phyloP scores from a whole-genome alignment of 2,329 filamentous ascomycete species.

The Claviceps spartinae region DNA sequence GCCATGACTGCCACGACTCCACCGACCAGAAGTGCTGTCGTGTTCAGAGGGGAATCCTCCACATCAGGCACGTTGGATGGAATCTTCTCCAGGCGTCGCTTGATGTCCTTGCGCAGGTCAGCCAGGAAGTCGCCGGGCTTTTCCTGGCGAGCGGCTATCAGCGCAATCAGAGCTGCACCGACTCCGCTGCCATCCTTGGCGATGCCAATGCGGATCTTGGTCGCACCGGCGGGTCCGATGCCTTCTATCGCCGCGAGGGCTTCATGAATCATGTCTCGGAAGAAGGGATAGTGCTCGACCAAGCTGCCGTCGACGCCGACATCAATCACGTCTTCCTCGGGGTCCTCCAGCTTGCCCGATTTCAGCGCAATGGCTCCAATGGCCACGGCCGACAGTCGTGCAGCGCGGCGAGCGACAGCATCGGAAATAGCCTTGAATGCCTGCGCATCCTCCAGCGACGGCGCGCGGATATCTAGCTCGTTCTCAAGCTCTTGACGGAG shows the following conservation, averaged over 20 bases:
- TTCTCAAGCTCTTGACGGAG: conserved; percentile 69
- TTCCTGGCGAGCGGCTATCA: conserved; percentile 64
- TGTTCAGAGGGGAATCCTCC: conserved; percentile 18
- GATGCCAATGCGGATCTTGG: conserved; percentile 83
- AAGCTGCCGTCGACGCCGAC: conserved; percentile 90
- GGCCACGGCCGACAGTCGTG: conserved; percentile 74
- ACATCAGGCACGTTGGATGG: conserved; percentile 16
- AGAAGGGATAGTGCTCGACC: conserved; percentile 91
- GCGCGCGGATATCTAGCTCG: conserved; percentile 60
- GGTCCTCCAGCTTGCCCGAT: conserved; percentile 54
- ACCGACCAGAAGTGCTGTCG: conserved; percentile 19
- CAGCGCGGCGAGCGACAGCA: conserved; percentile 78
- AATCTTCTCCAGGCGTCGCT: conserved; percentile 20
- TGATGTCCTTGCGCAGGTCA: conserved; percentile 27
- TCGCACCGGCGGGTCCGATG: conserved; percentile 66
- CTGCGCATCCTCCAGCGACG: conserved; percentile 71
- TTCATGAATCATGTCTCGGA: conserved; percentile 77
- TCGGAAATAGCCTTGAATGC: conserved; percentile 73
- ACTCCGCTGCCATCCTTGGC: conserved; percentile 82
- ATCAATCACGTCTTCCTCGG: conserved; percentile 61
- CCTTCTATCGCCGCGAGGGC: conserved; percentile 62
- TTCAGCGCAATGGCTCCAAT: conserved; percentile 75
- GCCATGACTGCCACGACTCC: conserved; percentile 24
- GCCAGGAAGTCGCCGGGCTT: conserved; percentile 31
- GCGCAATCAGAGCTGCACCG: conserved; percentile 84